Evolutionary conservation across 148 eudicot species (phyloP).

Genomic region (Fagopyrum esculentum): DNA sequence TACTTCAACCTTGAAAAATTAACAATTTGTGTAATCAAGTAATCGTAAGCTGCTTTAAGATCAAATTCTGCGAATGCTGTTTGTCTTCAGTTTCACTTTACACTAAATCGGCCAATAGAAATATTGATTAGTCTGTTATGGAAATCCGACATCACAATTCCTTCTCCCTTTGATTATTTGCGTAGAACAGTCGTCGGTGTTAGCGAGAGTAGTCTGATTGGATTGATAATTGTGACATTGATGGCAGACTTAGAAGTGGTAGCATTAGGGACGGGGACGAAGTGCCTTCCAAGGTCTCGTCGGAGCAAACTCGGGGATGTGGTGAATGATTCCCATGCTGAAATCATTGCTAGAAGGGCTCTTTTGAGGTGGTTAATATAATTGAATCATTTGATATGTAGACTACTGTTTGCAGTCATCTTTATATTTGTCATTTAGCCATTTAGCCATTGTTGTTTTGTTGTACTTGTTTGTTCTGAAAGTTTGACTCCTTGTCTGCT

Average conservation of each 20-base stretch:
- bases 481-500: background rate
- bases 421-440: background rate
- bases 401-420: background rate
- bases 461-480: background rate
- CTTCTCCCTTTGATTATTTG: background rate
- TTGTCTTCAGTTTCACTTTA: background rate
- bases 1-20: background rate
- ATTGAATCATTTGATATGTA: background rate
- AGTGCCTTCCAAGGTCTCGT: conserved; percentile 61
- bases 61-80: background rate
- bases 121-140: background rate
- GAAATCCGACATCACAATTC: background rate
- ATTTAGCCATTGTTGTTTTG: background rate
- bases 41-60: background rate
- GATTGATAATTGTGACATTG: conserved; percentile 10
- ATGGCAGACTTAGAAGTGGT: conserved; percentile 68
- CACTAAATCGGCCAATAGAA: background rate
- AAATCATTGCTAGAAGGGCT: conserved; percentile 72
- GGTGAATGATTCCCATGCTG: conserved; percentile 92
- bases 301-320: conserved; percentile 78
- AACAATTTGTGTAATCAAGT: background rate
- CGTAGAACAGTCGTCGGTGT: background rate
- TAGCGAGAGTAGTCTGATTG: background rate
- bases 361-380: conserved; percentile 44
- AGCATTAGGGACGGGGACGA: conserved; percentile 86